Conservation (phyloP, 2,329 filamentous ascomycete species). For the Claviceps sorghi region DNA sequence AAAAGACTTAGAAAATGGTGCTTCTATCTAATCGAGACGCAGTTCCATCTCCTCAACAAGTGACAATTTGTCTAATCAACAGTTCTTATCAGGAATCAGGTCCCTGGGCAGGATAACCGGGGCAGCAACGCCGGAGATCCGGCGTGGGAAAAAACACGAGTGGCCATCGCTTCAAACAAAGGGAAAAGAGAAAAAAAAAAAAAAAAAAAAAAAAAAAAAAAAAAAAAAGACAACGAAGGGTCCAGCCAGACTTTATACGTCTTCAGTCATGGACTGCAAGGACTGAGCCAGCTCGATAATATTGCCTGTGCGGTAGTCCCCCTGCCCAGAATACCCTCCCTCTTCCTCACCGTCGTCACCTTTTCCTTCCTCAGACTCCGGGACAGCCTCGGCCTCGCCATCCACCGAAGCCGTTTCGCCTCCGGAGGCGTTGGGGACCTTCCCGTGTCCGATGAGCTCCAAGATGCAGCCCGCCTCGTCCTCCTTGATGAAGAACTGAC, state of each 20-base stretch:
- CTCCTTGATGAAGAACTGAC: background rate
- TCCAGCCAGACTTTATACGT: background rate
- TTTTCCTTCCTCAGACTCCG: background rate
- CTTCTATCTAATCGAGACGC: too few relatives aligned
- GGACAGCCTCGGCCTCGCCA: background rate
- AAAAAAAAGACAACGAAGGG: background rate
- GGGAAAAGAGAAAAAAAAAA: background rate
- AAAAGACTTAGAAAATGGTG: too few relatives aligned
- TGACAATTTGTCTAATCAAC: too few relatives aligned
- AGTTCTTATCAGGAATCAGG: too few relatives aligned
- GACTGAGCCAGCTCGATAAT: background rate
- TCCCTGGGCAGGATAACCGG: too few relatives aligned
- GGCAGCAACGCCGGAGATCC: too few relatives aligned
- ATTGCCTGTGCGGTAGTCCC: background rate
- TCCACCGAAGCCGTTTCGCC: background rate
- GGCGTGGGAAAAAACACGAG: too few relatives aligned
- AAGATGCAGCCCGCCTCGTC: background rate
- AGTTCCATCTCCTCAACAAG: too few relatives aligned
- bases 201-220: background rate
- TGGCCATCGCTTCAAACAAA: background rate
- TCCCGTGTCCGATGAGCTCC: constrained; percentile 9
- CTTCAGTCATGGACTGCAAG: background rate
- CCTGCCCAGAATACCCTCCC: background rate
- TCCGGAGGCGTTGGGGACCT: background rate
- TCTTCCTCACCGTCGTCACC: background rate